Evolutionary conservation across 208 protist genomes (phyloP).

Genomic region (Leishmania mexicana): DNA sequence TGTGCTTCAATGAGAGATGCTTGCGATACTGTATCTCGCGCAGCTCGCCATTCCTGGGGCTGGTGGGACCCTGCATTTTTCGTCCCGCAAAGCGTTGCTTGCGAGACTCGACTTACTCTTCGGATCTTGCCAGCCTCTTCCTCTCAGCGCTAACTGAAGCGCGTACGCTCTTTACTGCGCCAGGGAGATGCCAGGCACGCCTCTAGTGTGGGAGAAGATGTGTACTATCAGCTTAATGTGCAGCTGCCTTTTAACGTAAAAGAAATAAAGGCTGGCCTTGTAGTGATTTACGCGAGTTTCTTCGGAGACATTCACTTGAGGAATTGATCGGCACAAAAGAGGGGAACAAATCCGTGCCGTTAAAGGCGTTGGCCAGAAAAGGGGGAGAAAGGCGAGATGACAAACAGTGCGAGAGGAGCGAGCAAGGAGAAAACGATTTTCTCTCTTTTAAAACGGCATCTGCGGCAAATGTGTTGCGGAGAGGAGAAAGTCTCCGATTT

Average conservation of each 20-base stretch:
- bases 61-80: slow-evolving; percentile 5
- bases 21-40: slow-evolving; percentile 37
- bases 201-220: neutral
- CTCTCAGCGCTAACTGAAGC: neutral
- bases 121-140: neutral
- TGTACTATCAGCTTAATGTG: no score
- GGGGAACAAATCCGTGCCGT: neutral
- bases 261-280: neutral
- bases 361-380: neutral
- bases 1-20: slow-evolving; percentile 43
- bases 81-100: neutral
- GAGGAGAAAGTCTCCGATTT: neutral
- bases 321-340: neutral
- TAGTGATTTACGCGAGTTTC: neutral
- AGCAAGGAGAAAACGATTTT: neutral
- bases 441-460: neutral
- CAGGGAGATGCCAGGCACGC: neutral
- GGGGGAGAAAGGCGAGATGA: neutral
- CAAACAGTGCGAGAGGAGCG: neutral
- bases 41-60: neutral
- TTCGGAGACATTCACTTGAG: neutral
- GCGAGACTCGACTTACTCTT: neutral
- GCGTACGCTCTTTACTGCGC: neutral
- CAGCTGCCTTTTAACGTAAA: neutral
- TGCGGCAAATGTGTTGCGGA: neutral